Conservation (phyloP, 768 basidiomycete genomes). For the Suillus spraguei region DNA sequence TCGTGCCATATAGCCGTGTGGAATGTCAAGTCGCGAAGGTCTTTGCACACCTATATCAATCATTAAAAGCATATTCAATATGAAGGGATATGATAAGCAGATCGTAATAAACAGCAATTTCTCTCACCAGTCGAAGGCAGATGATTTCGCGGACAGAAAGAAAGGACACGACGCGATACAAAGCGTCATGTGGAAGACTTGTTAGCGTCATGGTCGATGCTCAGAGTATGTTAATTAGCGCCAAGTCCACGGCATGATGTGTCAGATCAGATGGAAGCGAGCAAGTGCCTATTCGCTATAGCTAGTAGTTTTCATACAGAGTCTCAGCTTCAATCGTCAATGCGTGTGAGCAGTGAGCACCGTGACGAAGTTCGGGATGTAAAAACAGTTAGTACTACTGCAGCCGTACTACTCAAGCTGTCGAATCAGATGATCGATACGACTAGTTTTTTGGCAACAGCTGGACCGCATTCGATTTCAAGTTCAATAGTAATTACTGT, state of each 20-base stretch:
- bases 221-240: not conserved
- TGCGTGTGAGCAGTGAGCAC: not conserved
- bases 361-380: too few relatives aligned
- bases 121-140: conserved; percentile 8
- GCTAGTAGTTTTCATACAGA: not conserved
- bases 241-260: not conserved
- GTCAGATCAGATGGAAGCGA: not conserved
- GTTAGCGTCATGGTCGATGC: not conserved
- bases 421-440: too few relatives aligned
- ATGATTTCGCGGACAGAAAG: conserved; percentile 7
- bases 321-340: not conserved
- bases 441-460: too few relatives aligned
- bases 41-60: conserved; percentile 5
- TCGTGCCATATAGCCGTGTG: conserved; percentile 3
- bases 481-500: too few relatives aligned
- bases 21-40: conserved; percentile 3
- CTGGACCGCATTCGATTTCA: too few relatives aligned
- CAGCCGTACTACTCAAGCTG: too few relatives aligned
- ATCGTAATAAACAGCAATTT: not conserved
- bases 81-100: not conserved
- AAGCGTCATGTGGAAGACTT: conserved; percentile 5
- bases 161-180: conserved; percentile 1
- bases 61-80: not conserved
- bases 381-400: too few relatives aligned
- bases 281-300: conserved; percentile 2